Base-by-base conservation (phyloP, 352 stramenopile species). In the Phytophthora idaei region DNA sequence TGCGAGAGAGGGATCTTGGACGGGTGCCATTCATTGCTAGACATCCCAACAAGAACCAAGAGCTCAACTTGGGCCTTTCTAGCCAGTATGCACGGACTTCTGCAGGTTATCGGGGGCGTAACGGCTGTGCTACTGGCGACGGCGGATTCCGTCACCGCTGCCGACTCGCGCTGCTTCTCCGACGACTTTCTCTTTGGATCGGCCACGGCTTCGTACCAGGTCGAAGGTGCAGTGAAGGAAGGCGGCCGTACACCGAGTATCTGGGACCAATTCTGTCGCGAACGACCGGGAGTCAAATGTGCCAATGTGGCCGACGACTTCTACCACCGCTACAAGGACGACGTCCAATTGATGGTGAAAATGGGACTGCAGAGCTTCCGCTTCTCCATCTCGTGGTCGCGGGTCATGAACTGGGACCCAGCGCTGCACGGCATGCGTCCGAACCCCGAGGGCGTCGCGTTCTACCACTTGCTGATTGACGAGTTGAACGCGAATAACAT, bases 381-480 rank as follows among this genome's bases (percentile, higher is more conserved):
- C 1, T 96, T 99, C 72, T 98, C 87, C 3, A 88, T 99, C 60
- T 86, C 91, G 2, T 99, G 94, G 96, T 85, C 90, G 37, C 77
- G 96, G 32, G 89, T 97, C 53, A 85, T 98, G 61, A 95, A 86
- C 0, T 87, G 86, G 67, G 87, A 97, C 52, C 55, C 64, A 1
- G 76, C 58, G 0, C 72, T 37, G 60, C 17, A n/a, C n/a, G 10
- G 71, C 15, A 85, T 80, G 63, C 65, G 79, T 28, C 71, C 90
- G 29, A 98, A 98, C 79, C 71, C 85, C 5, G 67, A 71, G 34
- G 93, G 94, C 31, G 76, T 98, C 34, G 65, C 69, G 1, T 98
- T 98, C 82, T 99, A 99, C 84, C 89, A 97, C 64, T 56, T 76
- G 6, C 66, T 99, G 2, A 94, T 98, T 62, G 81, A 98, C 72